Evolutionary conservation across 2,329 filamentous ascomycete genomes (phyloP).

Genomic region (Elsinoe ampelina): DNA sequence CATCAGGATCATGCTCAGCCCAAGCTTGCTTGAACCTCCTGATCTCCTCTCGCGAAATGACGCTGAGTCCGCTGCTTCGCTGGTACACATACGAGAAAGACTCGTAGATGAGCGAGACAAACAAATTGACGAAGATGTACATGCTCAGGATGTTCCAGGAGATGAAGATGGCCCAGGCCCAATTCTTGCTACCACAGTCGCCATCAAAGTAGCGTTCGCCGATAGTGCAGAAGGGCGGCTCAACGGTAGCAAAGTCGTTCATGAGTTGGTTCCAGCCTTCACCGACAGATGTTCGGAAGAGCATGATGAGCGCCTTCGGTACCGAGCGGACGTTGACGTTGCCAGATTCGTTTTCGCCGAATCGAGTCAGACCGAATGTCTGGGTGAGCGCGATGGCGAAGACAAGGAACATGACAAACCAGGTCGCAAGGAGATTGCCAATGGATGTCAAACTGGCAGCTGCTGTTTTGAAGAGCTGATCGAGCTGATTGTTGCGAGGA

Average conservation of each 20-base stretch:
- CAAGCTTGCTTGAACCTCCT: slow-evolving; percentile 96
- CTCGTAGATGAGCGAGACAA: slow-evolving; percentile 97
- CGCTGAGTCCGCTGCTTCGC: slow-evolving; percentile 81
- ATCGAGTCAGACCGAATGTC: slow-evolving; percentile 87
- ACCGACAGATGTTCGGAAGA: slow-evolving; percentile 87
- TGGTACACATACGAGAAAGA: slow-evolving; percentile 99
- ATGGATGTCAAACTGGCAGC: slow-evolving; percentile 88
- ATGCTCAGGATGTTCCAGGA: slow-evolving; percentile 99
- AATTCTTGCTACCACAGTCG: slow-evolving; percentile 84
- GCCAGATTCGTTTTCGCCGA: slow-evolving; percentile 60
- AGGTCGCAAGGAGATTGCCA: slow-evolving; percentile 84
- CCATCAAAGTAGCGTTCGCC: slow-evolving; percentile 66
- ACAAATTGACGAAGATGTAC: slow-evolving; percentile 98
- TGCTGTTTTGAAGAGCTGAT: slow-evolving; percentile 97
- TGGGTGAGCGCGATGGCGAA: slow-evolving; percentile 96
- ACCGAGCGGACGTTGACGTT: slow-evolving; percentile 92
- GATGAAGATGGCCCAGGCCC: slow-evolving; percentile 85
- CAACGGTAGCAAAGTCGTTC: slow-evolving; percentile 83
- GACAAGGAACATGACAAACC: slow-evolving; percentile 93
- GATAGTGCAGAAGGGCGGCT: slow-evolving; percentile 70
- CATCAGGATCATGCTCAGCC: slow-evolving; percentile 88
- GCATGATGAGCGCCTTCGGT: slow-evolving; percentile 81
- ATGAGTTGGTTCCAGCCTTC: slow-evolving; percentile 96
- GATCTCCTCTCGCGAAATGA: slow-evolving; percentile 86
- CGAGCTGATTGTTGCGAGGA: slow-evolving; percentile 89